Percentiles rank a stretch among this genome's conserved stretches.
Evolutionary conservation across 495 filamentous ascomycete genomes (phyloP).

Genomic region (Lophiostoma macrostomum): DNA sequence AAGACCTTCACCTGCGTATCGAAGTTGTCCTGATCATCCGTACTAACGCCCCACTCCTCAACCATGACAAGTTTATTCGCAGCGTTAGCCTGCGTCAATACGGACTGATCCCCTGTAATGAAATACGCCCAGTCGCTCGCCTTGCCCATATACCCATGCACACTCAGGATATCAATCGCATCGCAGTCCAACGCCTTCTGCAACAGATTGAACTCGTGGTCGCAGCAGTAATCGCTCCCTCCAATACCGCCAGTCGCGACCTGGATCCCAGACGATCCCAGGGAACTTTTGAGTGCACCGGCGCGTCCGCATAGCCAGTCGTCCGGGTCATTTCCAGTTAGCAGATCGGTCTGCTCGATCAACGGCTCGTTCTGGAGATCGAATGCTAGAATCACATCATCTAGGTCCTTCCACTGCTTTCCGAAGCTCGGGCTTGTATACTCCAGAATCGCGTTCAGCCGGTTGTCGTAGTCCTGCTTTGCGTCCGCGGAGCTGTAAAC

Average conservation of each 20-base stretch:
- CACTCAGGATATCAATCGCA: conserved; percentile 30
- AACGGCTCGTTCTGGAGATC: conserved; percentile 46
- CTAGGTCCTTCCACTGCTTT: conserved; percentile 39
- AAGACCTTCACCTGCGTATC: conserved; percentile 14
- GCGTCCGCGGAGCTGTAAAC: conserved; percentile 39
- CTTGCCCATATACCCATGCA: conserved; percentile 21
- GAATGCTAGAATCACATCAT: conserved; percentile 44
- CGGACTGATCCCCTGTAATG: conserved; percentile 2
- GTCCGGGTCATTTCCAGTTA: conserved; percentile 32
- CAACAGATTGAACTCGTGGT: conserved; percentile 20
- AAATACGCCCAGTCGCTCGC: conserved; percentile 13
- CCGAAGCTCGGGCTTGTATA: conserved; percentile 38
- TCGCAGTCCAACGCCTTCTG: conserved; percentile 22
- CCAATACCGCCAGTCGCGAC: conserved; percentile 30
- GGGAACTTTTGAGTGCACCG: not conserved
- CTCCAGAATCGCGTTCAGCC: conserved; percentile 38
- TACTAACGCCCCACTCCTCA: conserved; percentile 24
- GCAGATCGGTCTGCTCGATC: conserved; percentile 23
- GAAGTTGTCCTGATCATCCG: conserved; percentile 13
- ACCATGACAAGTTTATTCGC: conserved; percentile 12
- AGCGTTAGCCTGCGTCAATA: conserved; percentile 4
- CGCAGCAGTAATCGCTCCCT: conserved; percentile 17
- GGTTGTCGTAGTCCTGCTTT: conserved; percentile 38
- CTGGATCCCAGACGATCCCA: conserved; percentile 15
- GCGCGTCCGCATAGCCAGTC: conserved; percentile 38